Base-by-base conservation (phyloP, 176 grass and related monocot genomes). In the Thalia dealbata region DNA sequence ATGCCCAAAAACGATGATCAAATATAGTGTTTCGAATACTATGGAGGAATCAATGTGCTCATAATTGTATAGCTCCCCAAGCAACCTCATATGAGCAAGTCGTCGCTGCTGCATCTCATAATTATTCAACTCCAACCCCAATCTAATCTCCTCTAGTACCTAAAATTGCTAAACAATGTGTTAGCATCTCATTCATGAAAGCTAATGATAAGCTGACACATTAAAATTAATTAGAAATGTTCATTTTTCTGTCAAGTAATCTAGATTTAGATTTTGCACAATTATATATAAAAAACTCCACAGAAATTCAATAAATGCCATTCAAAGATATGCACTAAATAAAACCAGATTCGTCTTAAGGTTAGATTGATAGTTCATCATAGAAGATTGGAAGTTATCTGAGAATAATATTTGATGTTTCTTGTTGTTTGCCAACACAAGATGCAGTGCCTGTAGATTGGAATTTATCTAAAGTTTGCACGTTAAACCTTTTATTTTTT, bases 11-110 rank as follows among this genome's bases (percentile, higher is more conserved):
- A 78, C 56, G 51, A 91, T 89, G 76, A 95, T 86, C 77, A 99
- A 81, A 77, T 91, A 95, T 7, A 99, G 75, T 75, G 95, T 99
- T 75, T 93, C 95, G 32, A 95, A 99, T 75, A 99, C 86, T 80
- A 95, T 81, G 54, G 85, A 91, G 43, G 88, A 89, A 79, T 99
- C 90, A 45, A 99, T 90, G 82, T 88, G 88, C 79, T 93, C 80
- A 64, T 86, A 99, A 72, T 81, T 99, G 85, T 99, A 99, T 38
- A 99, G 81, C 83, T 99, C 95, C 71, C 95, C 95, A 69, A 99
- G 82, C 74, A 99, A 95, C 23, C 87, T 72, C 95, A 99, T 93
- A 50, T 95, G 90, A 10, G 95, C 87, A 72, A 99, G 90, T 50
- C 79, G 83, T 52, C 73, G 86, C 78, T 95, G 90, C 76, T 99